Evolutionary conservation across 164 flowering plant species (phyloP).

Genomic region (Magnolia changhungtana): DNA sequence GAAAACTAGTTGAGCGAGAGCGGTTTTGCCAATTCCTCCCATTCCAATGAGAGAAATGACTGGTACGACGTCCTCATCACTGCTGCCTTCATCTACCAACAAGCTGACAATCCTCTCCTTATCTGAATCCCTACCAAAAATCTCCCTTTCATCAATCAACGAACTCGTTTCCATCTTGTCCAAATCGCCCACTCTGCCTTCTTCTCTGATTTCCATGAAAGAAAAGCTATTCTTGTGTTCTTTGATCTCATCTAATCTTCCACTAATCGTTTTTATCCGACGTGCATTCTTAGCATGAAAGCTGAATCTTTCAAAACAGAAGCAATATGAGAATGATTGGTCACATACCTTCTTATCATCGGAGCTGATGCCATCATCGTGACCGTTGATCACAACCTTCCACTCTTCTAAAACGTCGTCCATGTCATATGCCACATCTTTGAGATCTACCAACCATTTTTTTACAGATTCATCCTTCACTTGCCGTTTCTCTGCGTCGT

Average conservation of each 20-base stretch:
- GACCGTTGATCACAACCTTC: not conserved
- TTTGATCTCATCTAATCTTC: not conserved
- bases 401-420: slow-evolving; percentile 9
- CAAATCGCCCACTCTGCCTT: not conserved
- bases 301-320: not conserved
- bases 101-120: not conserved
- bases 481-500: slow-evolving; percentile 28
- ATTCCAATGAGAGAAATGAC: not conserved
- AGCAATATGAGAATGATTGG: not conserved
- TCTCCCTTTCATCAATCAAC: not conserved
- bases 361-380: not conserved
- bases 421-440: slow-evolving; percentile 7
- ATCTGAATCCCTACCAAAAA: slow-evolving; percentile 3
- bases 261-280: not conserved
- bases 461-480: slow-evolving; percentile 13
- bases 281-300: not conserved
- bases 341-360: not conserved
- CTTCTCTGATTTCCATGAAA: not conserved
- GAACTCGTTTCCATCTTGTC: not conserved
- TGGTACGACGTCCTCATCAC: not conserved
- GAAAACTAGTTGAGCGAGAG: slow-evolving; percentile 1
- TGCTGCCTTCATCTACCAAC: not conserved
- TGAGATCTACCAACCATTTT: slow-evolving; percentile 3
- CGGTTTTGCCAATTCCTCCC: slow-evolving; percentile 4
- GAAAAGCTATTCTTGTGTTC: not conserved